Base-by-base conservation (phyloP, 176 grass and related monocot genomes). In the Cymbopogon citratus region DNA sequence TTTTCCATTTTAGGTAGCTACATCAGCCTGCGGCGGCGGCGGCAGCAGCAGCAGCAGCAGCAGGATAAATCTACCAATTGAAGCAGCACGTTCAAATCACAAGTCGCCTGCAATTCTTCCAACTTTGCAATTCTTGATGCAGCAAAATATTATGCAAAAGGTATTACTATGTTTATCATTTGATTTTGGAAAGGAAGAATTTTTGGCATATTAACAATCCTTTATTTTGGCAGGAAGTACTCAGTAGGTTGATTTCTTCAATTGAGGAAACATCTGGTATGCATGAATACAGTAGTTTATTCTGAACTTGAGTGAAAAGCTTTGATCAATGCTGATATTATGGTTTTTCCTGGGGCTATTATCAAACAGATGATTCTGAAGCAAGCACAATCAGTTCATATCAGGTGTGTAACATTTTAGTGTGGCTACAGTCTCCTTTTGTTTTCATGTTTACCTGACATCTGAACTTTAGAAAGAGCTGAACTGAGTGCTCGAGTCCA, bases 121-220 rank as follows among this genome's bases (percentile, higher is more conserved):
- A 48, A 79, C 87, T 44, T 84, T 99, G 59, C 89, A 91, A 73
- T 99, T 95, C 75, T 84, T 95, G 87, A 63, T 95, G 92, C 90
- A 95, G 81, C 96, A 99, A 91, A 99, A 95, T 91, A 66, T 59
- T 49, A 59, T 93, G 88, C 96, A 99, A 72, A 95, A 95, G 93
- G 92, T 99, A 64, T 85, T 77, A 18, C 41, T 73, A 35, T 23
- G 52, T 49, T 29, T 66, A 19, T 63, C 34, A 28, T 84, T 68
- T 83, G 28, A 70, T 70, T 81, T 54, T 2, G 25, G 3, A 62
- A 23, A 39, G 1, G 27, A 33, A 34, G 29, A 77, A 63, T 63
- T 80, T 85, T 79, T 40, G 57, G 45, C 46, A 67, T 46, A 74
- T 81, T 84, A 39, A 76, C 44, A 56, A 25, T 79, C 69, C 11